Evolutionary conservation across 2,329 filamentous ascomycete genomes (phyloP), one percentile per base, ranked within the genome.

Genomic region (Immersiporthe knoxdaviesiana): DNA sequence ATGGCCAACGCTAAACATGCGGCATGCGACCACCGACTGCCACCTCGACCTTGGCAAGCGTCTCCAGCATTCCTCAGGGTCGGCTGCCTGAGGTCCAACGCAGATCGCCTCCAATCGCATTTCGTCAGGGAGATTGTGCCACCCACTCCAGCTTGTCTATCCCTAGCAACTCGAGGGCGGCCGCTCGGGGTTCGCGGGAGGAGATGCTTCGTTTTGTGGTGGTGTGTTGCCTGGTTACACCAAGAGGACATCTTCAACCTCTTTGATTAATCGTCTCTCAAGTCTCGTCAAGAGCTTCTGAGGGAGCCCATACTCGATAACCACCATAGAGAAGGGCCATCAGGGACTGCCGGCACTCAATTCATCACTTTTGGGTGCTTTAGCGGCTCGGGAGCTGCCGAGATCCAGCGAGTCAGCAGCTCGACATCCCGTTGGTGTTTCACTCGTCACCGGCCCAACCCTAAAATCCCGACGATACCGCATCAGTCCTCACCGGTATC

Each of bases 401-500:
- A 71, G 65, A 56, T 69, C 63, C 60, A 62, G 56, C 56, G 63
- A 32, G 61, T 50, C 54, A 47, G 47, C 30, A 41, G 32, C 39
- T 62, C 56, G 50, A 44, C 24, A 27, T 70, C 59, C 39, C 62
- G 66, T 64, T 61, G 63, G 47, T 50, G 64, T 68, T 69, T 56
- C 63, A 37, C 37, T 58, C 54, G 61, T 67, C 56, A 41, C 60
- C 52, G 56, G 64, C 50, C 54, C 24, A 58, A 68, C 50, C 61
- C 60, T 59, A 59, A 61, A 64, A 64, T 37, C 30, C 52, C 61
- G 35, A 63, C 37, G 47, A 56, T 59, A 65, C 67, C 64, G 27
- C 52, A 52, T 58, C 32, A 50, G 21, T 50, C 67, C 44, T 71
- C 61, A 71, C 67, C 69, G 69, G 69, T 69, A 56, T 71, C 54